Percentiles rank a stretch among this genome's conserved stretches.
Evolutionary conservation across 257 asterid genomes (phyloP).

Genomic region (Orobanche coerulescens): DNA sequence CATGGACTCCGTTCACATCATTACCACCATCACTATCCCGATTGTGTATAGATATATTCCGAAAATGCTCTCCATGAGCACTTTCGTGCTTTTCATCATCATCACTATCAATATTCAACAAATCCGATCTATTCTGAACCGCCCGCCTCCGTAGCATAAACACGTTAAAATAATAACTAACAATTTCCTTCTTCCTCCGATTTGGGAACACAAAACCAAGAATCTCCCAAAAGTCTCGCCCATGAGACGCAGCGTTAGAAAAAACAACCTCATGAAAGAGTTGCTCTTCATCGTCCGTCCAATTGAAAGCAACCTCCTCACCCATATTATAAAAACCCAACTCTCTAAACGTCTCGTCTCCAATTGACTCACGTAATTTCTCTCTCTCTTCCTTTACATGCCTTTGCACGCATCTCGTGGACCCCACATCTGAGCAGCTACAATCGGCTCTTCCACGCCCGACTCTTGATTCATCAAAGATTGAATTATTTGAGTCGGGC

Average conservation of each 20-base stretch:
- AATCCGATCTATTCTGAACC: conserved; percentile 46
- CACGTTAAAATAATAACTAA: conserved; percentile 76
- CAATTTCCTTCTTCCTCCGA: conserved; percentile 44
- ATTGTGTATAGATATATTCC: conserved; percentile 31
- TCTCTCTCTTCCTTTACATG: conserved; percentile 58
- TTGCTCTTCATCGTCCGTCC: conserved; percentile 53
- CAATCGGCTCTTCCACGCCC: conserved; percentile 44
- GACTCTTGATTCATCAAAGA: conserved; percentile 19
- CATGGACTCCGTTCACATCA: background rate
- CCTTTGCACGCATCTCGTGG: conserved; percentile 54
- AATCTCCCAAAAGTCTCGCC: conserved; percentile 54
- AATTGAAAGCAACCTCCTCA: conserved; percentile 46
- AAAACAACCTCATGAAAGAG: conserved; percentile 47
- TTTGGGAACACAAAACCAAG: conserved; percentile 44
- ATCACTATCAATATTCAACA: conserved; percentile 61
- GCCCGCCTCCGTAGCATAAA: conserved; percentile 57
- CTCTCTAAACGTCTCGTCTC: conserved; percentile 35
- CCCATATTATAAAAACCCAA: conserved; percentile 66
- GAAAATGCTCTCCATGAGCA: conserved; percentile 18
- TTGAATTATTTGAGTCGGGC: conserved; percentile 24
- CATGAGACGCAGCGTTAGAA: conserved; percentile 40
- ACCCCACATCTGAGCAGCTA: conserved; percentile 50
- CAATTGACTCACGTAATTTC: conserved; percentile 37
- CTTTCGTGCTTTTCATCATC: conserved; percentile 50
- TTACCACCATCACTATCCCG: conserved; percentile 36